Evolutionary conservation across 2,329 filamentous ascomycete genomes (phyloP), one percentile per base, ranked within the genome.

Genomic region (Aureobasidium vineae): DNA sequence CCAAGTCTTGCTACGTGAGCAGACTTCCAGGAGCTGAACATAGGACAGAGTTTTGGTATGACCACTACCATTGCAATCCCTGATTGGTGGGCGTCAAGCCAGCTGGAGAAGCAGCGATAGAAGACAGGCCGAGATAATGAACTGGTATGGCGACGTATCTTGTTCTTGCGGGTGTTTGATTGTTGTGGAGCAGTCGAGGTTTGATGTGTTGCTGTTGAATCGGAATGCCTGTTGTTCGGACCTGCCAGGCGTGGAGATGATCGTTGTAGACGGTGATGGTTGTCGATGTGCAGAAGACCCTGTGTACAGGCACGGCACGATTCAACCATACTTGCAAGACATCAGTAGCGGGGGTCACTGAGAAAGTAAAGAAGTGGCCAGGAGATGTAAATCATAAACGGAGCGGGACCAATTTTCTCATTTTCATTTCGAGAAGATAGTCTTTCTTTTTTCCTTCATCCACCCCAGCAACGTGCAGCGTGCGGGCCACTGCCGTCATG

Each of bases 371-470:
- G 28, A 11, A 56, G 38, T 28, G 36, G 23, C 38, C 33, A 40
- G 21, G 21, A 19, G 36, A 41, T n/a, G 36, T 40, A 41, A 56
- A 26, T 56, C 53, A 56, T 59, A 40, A 59, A 59, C 54, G 57
- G 41, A 60, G 40, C 43, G 57, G 57, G 43, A 47, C 57, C 57
- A 38, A 61, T 47, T 61, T 61, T 61, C 57, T 61, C 57, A 61
- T 61, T 61, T 61, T 61, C 57, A 61, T 61, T 61, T 61, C 43
- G 57, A 61, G 57, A 61, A 61, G 57, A 47, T 47, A 61, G 57
- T 61, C 43, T 61, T 61, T 33, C 57, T 61, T 45, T 61, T 61
- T 49, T 61, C 57, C 57, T 61, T 61, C 57, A 61, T 61, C 57
- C 57, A 61, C 57, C 57, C 57, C 31, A 61, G 57, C 57, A 61